Base-by-base conservation (phyloP, 164 flowering plant genomes). In the Houttuynia cordata region DNA sequence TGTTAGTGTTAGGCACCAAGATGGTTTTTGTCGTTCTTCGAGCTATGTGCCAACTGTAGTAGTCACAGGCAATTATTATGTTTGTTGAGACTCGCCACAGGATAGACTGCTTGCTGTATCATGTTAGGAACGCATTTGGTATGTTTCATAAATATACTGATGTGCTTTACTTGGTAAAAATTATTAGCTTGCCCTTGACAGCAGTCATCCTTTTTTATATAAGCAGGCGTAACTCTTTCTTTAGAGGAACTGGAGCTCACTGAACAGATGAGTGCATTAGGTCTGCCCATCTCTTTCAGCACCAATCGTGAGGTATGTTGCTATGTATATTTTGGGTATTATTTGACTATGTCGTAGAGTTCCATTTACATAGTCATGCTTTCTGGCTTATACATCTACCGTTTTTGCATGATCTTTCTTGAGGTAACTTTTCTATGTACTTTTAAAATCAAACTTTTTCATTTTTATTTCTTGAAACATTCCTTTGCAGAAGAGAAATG, bases 231-330 rank as follows among this genome's bases (percentile, higher is more conserved):
- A 64, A 34, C 58, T 24, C 53, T 56, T 41, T 55, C 71, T 13
- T 30, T 68, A 24, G 86, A 79, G 69, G 85, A 86, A 69, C 45
- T 67, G 50, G 85, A 86, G 51, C 75, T 91, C 25, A 22, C 65
- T 24, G 51, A 57, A 60, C 78, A 83, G 72, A 79, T 93, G 92
- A 70, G 67, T 62, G 83, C 73, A 18, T 64, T 87, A 66, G 98
- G 97, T 40, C 96, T 93, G 59, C 98, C 98, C 18, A 58, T 78
- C 59, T 79, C 91, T 1, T 93, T 93, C 71, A 67, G 58, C 64
- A 69, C 96, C 12, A 90, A 73, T 74, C 90, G 81, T 72, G 80
- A 78, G 79, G 84, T 74, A 62, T 62, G 24, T 71, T 61, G 19
- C 12, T 15, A 51, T 66, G 14, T 23, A 18, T 25, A 51, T 21